Base-by-base conservation (phyloP, 164 flowering plant genomes). In the Tetracentron sinense region DNA sequence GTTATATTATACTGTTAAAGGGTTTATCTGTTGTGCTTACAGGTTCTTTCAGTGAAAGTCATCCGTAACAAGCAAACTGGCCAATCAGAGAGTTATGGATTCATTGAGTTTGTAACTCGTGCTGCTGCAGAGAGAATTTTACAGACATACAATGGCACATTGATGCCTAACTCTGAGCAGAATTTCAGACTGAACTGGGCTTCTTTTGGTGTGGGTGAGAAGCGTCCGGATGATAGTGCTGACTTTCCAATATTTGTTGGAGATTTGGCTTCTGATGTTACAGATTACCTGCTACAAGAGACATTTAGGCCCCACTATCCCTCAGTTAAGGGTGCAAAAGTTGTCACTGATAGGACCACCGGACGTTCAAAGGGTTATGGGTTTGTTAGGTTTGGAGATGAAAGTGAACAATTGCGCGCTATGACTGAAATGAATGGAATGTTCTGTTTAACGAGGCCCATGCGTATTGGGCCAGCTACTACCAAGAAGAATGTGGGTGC, bases 301-400 rank as follows among this genome's bases (percentile, higher is more conserved):
- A 88, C 96, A 58, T 94, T 91, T 51, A 85, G 76, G 66, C 64
- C 62, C 50, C 78, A 74, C 19, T 94, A 86, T 74, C 22, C 80
- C 19, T 87, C 98, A 3, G 82, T 91, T 30, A 92, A 84, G 81
- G 94, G 98, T 58, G 97, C 97, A 19, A 90, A 92, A 55, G 90
- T 92, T 62, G 92, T 93, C 19, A 90, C 86, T 28, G 97, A 90
- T 71, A 85, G 92, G 77, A 54, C 65, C 27, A 90, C 97, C 30
- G 96, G 91, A 38, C 97, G 96, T 17, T 81, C 98, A 0, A 93
- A 93, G 75, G 98, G 98, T 0, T 93, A 89, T 81, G 98, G 97
- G 15, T 93, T 93, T 85, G 96, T 94, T 42, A 84, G 83, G 59
- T 94, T 93, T 83, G 96, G 77, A 17, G 96, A 90, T 81, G 98